phyloP scores from a whole-genome alignment of 1,284 basidiomycete species.

The Hemileia vastatrix region DNA sequence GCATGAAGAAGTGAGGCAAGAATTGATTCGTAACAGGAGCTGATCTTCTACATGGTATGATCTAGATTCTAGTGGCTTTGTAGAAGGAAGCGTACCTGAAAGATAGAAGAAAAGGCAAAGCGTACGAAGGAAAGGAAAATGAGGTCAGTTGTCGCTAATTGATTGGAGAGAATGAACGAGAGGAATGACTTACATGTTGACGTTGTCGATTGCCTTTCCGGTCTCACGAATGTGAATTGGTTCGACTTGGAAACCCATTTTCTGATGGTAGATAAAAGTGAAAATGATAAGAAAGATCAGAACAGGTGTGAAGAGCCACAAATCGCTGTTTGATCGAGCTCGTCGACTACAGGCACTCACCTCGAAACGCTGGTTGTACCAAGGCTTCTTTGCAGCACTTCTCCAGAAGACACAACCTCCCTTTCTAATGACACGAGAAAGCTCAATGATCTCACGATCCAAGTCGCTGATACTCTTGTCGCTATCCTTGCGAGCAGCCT shows the following conservation, averaged over 20 bases:
- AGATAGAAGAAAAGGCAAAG: background rate
- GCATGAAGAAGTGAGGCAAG: too few relatives aligned
- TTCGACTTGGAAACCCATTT: conserved; percentile 43
- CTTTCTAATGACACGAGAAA: conserved; percentile 54
- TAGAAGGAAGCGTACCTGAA: conserved; percentile 47
- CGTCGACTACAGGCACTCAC: conserved; percentile 50
- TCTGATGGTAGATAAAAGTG: conserved; percentile 47
- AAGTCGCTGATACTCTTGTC: conserved; percentile 50
- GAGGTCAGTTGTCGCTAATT: too few relatives aligned
- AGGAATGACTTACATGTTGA: conserved; percentile 56
- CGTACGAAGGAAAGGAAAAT: background rate
- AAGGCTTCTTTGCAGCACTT: conserved; percentile 60
- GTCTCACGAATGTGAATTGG: conserved; percentile 41
- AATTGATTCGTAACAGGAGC: too few relatives aligned
- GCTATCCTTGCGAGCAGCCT: conserved; percentile 43
- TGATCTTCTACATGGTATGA: too few relatives aligned
- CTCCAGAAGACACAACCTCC: conserved; percentile 63
- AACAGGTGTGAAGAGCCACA: too few relatives aligned
- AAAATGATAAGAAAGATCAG: too few relatives aligned
- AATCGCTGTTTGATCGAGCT: too few relatives aligned
- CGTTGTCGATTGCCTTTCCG: conserved; percentile 52
- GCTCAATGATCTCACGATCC: conserved; percentile 57
- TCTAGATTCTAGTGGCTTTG: conserved; percentile 41
- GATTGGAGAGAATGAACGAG: too few relatives aligned
- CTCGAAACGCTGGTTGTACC: conserved; percentile 59